Percentiles rank a stretch among this genome's conserved stretches.
Conservation (phyloP, 768 basidiomycete genomes). For the Antrodiella citrinella region DNA sequence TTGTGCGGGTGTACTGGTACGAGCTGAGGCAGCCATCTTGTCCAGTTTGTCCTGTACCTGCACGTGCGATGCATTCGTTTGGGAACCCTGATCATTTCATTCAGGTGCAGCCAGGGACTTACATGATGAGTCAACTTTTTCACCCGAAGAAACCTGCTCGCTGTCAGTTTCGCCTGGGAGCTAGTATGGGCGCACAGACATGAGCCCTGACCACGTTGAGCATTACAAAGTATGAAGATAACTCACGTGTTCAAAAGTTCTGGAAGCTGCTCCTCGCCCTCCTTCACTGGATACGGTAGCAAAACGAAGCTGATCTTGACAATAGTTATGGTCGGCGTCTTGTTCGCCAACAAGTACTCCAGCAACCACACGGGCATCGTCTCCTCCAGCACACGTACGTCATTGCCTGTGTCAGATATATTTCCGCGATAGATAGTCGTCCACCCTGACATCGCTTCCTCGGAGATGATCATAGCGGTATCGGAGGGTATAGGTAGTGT, state of each 20-base stretch:
- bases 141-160: slow-evolving; percentile 77
- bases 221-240: neutral
- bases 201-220: neutral
- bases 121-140: slow-evolving; percentile 82
- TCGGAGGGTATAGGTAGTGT: slow-evolving; percentile 47
- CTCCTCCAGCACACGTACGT: slow-evolving; percentile 55
- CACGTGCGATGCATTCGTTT: slow-evolving; percentile 5
- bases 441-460: slow-evolving; percentile 73
- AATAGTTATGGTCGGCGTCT: slow-evolving; percentile 39
- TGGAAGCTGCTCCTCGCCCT: slow-evolving; percentile 52
- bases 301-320: slow-evolving; percentile 87
- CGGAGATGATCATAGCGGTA: slow-evolving; percentile 69
- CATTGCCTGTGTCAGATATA: slow-evolving; percentile 48
- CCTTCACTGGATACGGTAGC: slow-evolving; percentile 62
- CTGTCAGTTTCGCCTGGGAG: slow-evolving; percentile 79
- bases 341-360: slow-evolving; percentile 75
- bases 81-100: too few relatives aligned
- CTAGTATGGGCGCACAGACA: slow-evolving; percentile 24
- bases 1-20: slow-evolving; percentile 18
- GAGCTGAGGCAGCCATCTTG: slow-evolving; percentile 31
- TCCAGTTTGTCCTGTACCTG: slow-evolving; percentile 84
- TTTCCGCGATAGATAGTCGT: slow-evolving; percentile 69
- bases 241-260: slow-evolving; percentile 83
- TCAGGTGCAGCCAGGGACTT: slow-evolving; percentile 25
- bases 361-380: slow-evolving; percentile 82